These are phyloP conservation scores for Lepidium aucheri DNA, from an alignment of 345 rosid species.

Conservation along the genomic window DNA sequence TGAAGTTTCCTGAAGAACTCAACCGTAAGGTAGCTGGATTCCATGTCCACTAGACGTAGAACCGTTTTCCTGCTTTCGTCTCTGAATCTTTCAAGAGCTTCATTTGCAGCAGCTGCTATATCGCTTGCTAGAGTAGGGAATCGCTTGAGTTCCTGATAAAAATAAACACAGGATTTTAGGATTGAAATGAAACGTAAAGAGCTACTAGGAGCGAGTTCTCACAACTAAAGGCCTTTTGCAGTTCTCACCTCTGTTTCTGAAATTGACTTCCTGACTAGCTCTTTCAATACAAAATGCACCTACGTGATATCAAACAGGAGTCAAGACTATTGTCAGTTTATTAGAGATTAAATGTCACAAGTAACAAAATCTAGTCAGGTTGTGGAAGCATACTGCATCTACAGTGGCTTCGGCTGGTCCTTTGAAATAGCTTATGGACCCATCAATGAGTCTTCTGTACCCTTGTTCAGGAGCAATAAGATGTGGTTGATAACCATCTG, in stretches of 20 bases:
- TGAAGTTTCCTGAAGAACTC: slow-evolving; percentile 96
- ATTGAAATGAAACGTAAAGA: background rate
- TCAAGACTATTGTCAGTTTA: background rate
- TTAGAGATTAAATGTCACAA: background rate
- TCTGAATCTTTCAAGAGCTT: slow-evolving; percentile 85
- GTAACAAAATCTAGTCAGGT: background rate
- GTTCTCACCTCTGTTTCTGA: slow-evolving; percentile 76
- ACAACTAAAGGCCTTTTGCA: slow-evolving; percentile 7
- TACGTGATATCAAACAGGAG: slow-evolving; percentile 20
- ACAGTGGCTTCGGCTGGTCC: slow-evolving; percentile 99
- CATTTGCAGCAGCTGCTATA: slow-evolving; percentile 92
- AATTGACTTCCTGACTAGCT: slow-evolving; percentile 93
- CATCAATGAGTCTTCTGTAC: slow-evolving; percentile 97
- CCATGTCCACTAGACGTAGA: slow-evolving; percentile 88
- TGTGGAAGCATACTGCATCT: slow-evolving; percentile 60
- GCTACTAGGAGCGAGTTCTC: background rate
- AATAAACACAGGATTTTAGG: background rate
- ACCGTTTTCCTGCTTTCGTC: slow-evolving; percentile 92
- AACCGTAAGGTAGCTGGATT: slow-evolving; percentile 91
- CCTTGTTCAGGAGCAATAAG: slow-evolving; percentile 99
- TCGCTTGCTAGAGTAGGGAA: slow-evolving; percentile 82
- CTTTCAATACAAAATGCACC: slow-evolving; percentile 96
- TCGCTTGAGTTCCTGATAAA: slow-evolving; percentile 79
- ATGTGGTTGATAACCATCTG: slow-evolving; percentile 99
- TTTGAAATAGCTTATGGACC: slow-evolving; percentile 87